Evolutionary conservation across 805 yeast genomes (phyloP).

Genomic region (Dipodascopsis uninucleata): DNA sequence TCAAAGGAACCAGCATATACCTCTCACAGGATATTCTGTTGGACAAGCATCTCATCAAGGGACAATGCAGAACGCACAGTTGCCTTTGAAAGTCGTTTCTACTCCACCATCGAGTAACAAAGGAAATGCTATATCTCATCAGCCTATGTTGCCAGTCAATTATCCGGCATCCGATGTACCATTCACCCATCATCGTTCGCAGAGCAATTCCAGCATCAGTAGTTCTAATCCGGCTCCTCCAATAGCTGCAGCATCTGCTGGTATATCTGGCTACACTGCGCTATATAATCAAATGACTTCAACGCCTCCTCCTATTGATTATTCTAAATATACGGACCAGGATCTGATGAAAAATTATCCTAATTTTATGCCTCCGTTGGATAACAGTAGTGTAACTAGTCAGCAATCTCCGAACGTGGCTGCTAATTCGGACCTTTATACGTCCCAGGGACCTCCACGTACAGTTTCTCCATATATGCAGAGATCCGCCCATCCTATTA

Average conservation of each 20-base stretch:
- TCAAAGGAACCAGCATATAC: too few relatives aligned
- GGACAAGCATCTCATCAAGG: not conserved
- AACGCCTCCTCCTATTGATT: not conserved
- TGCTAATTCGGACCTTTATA: not conserved
- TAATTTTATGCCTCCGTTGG: constrained; percentile 1
- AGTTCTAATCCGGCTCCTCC: too few relatives aligned
- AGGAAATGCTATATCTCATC: not conserved
- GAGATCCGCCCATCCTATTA: not conserved
- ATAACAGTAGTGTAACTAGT: too few relatives aligned
- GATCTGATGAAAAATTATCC: not conserved
- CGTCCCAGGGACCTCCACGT: not conserved
- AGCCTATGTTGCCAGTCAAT: not conserved
- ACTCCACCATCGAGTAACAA: not conserved
- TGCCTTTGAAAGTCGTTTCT: not conserved
- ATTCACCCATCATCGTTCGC: not conserved
- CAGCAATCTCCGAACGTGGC: constrained; percentile 12
- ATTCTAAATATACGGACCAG: not conserved
- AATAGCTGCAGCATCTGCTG: constrained; percentile 1
- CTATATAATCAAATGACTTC: not conserved
- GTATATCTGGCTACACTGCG: constrained; percentile 1
- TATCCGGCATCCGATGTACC: not conserved
- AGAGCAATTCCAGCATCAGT: not conserved
- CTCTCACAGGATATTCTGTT: not conserved
- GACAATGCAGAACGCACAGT: not conserved
- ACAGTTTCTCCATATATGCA: not conserved